Conservation (phyloP, 2,329 filamentous ascomycete species). For the Lasiodiplodia gonubiensis region DNA sequence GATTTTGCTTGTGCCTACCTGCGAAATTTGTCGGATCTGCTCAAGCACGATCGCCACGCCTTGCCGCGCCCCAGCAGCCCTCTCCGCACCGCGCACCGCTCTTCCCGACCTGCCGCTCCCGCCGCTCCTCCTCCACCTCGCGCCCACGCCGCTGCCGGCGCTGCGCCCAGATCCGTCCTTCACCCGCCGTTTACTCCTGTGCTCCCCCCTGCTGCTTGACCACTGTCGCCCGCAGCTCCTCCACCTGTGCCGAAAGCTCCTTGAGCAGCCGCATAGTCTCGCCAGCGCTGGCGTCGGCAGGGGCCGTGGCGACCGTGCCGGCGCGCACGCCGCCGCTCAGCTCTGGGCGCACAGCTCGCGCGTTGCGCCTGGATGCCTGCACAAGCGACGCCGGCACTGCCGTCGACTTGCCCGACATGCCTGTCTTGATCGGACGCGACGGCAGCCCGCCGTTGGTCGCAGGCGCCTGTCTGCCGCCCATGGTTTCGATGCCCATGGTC, state of each 20-base stretch:
- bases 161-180: slow-evolving; percentile 4
- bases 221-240: slow-evolving; percentile 28
- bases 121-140: slow-evolving; percentile 3
- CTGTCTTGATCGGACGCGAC: slow-evolving; percentile 19
- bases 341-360: slow-evolving; percentile 4
- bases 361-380: slow-evolving; percentile 19
- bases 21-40: slow-evolving; percentile 25
- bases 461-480: slow-evolving; percentile 21
- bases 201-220: slow-evolving; percentile 19
- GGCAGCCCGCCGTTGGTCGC: slow-evolving; percentile 20
- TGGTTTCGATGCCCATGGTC: slow-evolving; percentile 10
- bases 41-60: slow-evolving; percentile 25
- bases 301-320: background rate
- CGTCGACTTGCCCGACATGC: slow-evolving; percentile 9
- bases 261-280: slow-evolving; percentile 25
- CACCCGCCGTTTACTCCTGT: slow-evolving; percentile 12
- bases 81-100: slow-evolving; percentile 27
- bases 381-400: slow-evolving; percentile 25
- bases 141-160: slow-evolving; percentile 7
- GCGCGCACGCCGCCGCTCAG: slow-evolving; percentile 10
- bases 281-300: slow-evolving; percentile 13
- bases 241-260: slow-evolving; percentile 23
- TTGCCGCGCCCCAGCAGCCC: slow-evolving; percentile 25
- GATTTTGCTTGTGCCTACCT: slow-evolving; percentile 17
- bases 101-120: slow-evolving; percentile 13